phyloP scores from a whole-genome alignment of 108 stramenopile species.

The Nitzschia inconspicua region DNA sequence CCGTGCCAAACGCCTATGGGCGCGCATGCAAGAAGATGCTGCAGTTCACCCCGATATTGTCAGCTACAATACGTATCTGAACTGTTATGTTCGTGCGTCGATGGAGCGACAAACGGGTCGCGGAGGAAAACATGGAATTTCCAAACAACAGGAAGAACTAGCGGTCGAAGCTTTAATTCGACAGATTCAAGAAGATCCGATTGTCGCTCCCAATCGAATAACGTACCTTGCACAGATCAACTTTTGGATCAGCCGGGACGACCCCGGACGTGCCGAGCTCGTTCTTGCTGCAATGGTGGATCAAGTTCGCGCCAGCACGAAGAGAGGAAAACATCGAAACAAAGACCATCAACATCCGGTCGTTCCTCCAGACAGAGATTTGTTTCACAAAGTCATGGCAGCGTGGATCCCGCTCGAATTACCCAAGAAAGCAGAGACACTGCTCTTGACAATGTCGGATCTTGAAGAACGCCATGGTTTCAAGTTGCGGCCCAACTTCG shows the following conservation, averaged over 20 bases:
- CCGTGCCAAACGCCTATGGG: conserved; percentile 10
- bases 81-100: conserved; percentile 15
- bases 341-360: not conserved
- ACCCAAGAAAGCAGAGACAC: conserved; percentile 23
- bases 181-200: not conserved
- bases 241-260: conserved; percentile 12
- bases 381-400: conserved; percentile 22
- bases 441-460: conserved; percentile 26
- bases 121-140: not conserved
- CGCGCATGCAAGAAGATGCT: conserved; percentile 5
- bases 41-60: conserved; percentile 32
- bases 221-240: conserved; percentile 24
- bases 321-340: not conserved
- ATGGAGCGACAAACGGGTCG: not conserved
- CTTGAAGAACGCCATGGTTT: conserved; percentile 29
- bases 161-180: not conserved
- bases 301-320: not conserved
- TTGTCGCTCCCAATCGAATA: conserved; percentile 9
- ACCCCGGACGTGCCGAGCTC: conserved; percentile 35
- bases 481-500: conserved; percentile 22
- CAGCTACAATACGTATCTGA: conserved; percentile 30
- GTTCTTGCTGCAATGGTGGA: conserved; percentile 31
- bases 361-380: conserved; percentile 1
- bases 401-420: conserved; percentile 10
- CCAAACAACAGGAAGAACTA: not conserved